Percentiles rank a stretch among this genome's conserved stretches.
Conservation (phyloP, 352 stramenopile genomes). For the Globisporangium heterothallicum region DNA sequence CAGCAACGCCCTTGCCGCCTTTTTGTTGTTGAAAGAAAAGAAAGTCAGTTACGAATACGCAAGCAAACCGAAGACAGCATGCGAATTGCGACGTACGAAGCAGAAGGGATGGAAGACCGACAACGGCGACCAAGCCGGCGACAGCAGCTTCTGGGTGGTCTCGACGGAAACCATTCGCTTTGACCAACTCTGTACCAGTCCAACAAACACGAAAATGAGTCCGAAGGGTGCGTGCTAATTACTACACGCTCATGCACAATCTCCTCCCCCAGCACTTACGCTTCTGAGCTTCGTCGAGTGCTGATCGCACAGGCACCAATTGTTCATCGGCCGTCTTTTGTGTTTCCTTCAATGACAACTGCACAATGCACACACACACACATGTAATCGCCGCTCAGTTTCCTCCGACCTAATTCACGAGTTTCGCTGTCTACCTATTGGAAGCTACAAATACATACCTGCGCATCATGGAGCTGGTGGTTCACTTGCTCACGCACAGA, state of each 20-base stretch:
- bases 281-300: slow-evolving; percentile 33
- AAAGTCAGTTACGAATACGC: neutral
- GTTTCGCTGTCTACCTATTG: too few species aligned
- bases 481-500: slow-evolving; percentile 45
- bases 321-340: slow-evolving; percentile 53
- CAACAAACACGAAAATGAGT: neutral
- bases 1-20: slow-evolving; percentile 62
- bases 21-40: neutral
- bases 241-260: neutral
- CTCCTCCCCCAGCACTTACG: slow-evolving; percentile 28
- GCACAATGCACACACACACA: neutral
- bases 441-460: slow-evolving; percentile 24
- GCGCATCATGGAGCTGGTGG: slow-evolving; percentile 49
- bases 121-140: slow-evolving; percentile 43
- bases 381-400: neutral
- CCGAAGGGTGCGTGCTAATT: too few species aligned
- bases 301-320: slow-evolving; percentile 52
- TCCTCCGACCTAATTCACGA: too few species aligned
- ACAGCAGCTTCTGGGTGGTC: slow-evolving; percentile 62
- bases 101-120: slow-evolving; percentile 60
- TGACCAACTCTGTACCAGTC: slow-evolving; percentile 50
- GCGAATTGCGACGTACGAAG: slow-evolving; percentile 69
- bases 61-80: neutral
- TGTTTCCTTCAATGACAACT: slow-evolving; percentile 45
- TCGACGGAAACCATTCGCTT: slow-evolving; percentile 69